Conservation (phyloP, 2,329 filamentous ascomycete species). For the Diplodia corticola region DNA sequence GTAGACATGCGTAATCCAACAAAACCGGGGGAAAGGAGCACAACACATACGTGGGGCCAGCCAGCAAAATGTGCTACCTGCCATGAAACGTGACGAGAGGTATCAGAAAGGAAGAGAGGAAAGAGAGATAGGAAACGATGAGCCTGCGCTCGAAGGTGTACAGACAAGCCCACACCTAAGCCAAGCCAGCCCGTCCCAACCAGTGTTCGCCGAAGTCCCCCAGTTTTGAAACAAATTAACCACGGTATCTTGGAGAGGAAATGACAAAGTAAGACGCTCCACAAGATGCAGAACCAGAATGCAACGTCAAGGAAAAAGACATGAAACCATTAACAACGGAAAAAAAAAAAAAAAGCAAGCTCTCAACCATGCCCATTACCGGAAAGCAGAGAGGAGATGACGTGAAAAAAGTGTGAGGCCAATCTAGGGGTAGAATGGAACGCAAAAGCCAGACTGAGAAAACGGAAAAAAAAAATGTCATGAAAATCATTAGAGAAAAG, state of each 20-base stretch:
- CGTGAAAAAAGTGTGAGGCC: constrained; percentile 18
- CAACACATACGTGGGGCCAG: constrained; percentile 24
- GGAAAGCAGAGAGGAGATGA: constrained; percentile 23
- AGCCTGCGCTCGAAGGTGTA: constrained; percentile 23
- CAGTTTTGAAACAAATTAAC: constrained; percentile 22
- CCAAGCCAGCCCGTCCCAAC: constrained; percentile 23
- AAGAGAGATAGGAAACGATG: constrained; percentile 12
- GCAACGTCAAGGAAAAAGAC: constrained; percentile 8
- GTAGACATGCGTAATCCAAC: constrained; percentile 19
- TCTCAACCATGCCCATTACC: constrained; percentile 22
- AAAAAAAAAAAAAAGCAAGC: constrained; percentile 18
- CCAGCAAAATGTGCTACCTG: constrained; percentile 20
- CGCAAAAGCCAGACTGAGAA: not conserved
- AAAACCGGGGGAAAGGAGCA: constrained; percentile 20
- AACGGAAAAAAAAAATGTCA: constrained; percentile 13
- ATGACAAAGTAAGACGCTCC: constrained; percentile 17
- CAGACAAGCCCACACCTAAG: constrained; percentile 23
- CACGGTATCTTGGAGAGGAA: constrained; percentile 20
- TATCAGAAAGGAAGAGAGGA: constrained; percentile 19
- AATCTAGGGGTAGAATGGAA: constrained; percentile 22
- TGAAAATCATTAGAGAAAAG: constrained; percentile 22
- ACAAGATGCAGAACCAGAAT: constrained; percentile 22
- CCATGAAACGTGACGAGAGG: constrained; percentile 12
- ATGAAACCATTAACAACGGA: constrained; percentile 15
- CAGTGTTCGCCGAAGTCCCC: constrained; percentile 23